Evolutionary conservation across 352 stramenopile genomes (phyloP).

Genomic region (Pythium angustatum): DNA sequence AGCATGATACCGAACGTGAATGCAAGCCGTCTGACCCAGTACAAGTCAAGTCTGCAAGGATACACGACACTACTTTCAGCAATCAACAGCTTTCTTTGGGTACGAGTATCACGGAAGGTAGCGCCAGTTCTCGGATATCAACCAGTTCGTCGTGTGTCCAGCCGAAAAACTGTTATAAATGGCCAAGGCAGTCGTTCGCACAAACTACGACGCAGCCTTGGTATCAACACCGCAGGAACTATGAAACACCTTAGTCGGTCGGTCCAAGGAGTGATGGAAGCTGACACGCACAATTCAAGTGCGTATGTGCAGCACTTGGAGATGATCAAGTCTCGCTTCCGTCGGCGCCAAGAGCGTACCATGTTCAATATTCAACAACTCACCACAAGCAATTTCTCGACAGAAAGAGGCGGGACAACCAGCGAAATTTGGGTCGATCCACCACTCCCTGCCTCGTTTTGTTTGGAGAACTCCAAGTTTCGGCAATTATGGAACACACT

Average conservation of each 20-base stretch:
- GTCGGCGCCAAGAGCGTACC: slow-evolving; percentile 16
- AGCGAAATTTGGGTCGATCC: slow-evolving; percentile 38
- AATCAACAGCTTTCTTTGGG: slow-evolving; percentile 1
- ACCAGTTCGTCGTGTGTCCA: neutral
- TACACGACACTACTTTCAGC: neutral
- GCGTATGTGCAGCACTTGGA: slow-evolving; percentile 31
- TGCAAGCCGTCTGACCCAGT: neutral
- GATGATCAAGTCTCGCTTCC: slow-evolving; percentile 26
- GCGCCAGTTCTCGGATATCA: slow-evolving; percentile 6
- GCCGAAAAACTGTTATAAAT: slow-evolving; percentile 1
- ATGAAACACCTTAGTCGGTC: neutral
- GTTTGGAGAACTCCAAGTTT: slow-evolving; percentile 35
- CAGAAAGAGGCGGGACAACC: neutral
- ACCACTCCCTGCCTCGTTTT: slow-evolving; percentile 29
- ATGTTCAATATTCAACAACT: slow-evolving; percentile 25
- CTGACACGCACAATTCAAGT: neutral
- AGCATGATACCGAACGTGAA: neutral
- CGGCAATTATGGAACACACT: slow-evolving; percentile 29
- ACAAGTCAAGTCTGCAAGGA: slow-evolving; percentile 11
- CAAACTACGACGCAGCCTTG: slow-evolving; percentile 20
- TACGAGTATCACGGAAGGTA: slow-evolving; percentile 12
- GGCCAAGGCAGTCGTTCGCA: neutral
- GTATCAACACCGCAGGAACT: neutral
- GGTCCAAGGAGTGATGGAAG: neutral
- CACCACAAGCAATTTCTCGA: neutral